Conservation (phyloP, 495 filamentous ascomycete genomes). For the Friedmanniomyces endolithicus region DNA sequence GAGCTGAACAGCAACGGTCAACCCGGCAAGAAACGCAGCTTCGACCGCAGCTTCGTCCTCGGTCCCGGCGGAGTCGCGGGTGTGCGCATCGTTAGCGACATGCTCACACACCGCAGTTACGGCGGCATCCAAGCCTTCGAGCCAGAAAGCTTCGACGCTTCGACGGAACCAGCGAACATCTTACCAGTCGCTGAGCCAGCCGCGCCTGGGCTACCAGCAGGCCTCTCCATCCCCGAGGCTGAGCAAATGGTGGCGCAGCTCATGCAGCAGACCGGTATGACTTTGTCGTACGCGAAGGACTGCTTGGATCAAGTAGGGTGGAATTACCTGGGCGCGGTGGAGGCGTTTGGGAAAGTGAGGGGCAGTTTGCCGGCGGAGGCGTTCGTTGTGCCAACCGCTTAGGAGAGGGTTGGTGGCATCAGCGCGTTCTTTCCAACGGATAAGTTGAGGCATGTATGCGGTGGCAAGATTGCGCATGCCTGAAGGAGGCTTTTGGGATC, state of each 20-base stretch:
- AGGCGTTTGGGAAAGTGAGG: conserved; percentile 50
- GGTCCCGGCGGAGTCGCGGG: conserved; percentile 56
- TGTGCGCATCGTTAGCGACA: conserved; percentile 71
- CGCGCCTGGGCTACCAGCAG: conserved; percentile 13
- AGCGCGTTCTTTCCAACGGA: neutral
- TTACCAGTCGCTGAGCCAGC: neutral
- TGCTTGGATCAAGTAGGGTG: conserved; percentile 60
- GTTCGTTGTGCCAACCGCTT: conserved; percentile 10
- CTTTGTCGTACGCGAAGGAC: conserved; percentile 53
- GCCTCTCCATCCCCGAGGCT: conserved; percentile 13
- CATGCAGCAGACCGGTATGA: conserved; percentile 59
- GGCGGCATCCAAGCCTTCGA: conserved; percentile 50
- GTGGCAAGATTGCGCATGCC: neutral
- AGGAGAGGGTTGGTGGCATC: conserved; percentile 5
- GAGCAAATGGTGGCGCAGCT: conserved; percentile 55
- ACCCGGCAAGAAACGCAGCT: conserved; percentile 52
- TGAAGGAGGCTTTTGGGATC: neutral
- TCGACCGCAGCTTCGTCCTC: conserved; percentile 74
- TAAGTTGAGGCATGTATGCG: neutral
- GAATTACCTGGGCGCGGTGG: conserved; percentile 57
- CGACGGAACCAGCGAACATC: conserved; percentile 11
- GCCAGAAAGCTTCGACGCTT: conserved; percentile 30
- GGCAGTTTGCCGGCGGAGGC: conserved; percentile 18
- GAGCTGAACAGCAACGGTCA: conserved; percentile 50
- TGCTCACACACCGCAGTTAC: conserved; percentile 56